Base-by-base conservation (phyloP, 139 green algal genomes). In the Coelastrella sp. region DNA sequence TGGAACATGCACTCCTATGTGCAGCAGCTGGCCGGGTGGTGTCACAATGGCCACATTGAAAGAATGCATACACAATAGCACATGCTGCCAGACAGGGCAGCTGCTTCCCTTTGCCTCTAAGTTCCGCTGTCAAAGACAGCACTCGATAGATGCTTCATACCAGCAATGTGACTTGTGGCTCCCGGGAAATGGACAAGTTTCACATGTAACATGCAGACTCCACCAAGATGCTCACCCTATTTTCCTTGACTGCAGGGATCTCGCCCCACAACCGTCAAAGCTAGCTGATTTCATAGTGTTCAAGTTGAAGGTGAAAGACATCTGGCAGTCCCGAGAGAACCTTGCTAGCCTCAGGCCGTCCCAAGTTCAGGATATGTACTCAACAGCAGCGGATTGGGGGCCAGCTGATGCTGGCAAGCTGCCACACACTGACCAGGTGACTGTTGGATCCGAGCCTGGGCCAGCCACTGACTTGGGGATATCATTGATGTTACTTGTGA, bases 391-490 rank as follows among this genome's bases (percentile, higher is more conserved):
- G 14, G 74, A 10, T 3, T 80, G 54, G 83, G 83, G 54, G 4
- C 17, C 68, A 76, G 74, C n/a, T 4, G 13, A 5, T 7, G 68
- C 7, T 3, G 64, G 64, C 2, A 56, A 71, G 32, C 54, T 88
- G 66, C 83, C 83, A 13, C 83, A 88, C 47, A 58, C 17, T 14
- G 83, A 88, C 68, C 68, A 88, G 83, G 83, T 88, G 83, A 20
- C 65, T 8, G 68, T 32, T 8, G 8, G 68, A n/a, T 32, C 14
- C 2, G 68, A 23, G 5, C 8, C 10, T 10, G 61, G 61, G 61
- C 32, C 32, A 47, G 32, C 0, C 32, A 47, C 32, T 47, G 32
- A 47, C 32, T 47, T 47, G 32, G 0, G n/a, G n/a, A n/a, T n/a
- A n/a, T n/a, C n/a, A n/a, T n/a, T n/a, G n/a, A n/a, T n/a, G n/a